Conservation (phyloP, 805 yeast species). For the Wickerhamiella galacta region DNA sequence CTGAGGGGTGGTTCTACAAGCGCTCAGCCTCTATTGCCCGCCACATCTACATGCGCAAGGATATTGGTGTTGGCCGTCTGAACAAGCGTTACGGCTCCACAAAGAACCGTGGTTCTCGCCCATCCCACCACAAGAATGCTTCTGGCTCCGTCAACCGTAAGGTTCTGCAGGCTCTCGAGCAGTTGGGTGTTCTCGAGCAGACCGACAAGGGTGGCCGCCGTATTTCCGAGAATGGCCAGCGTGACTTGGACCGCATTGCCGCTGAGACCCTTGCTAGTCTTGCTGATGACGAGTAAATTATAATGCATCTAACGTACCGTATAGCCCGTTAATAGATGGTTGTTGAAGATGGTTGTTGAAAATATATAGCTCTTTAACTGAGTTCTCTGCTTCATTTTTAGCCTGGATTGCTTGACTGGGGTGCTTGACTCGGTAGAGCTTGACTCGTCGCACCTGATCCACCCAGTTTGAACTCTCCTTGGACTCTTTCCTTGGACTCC, state of each 20-base stretch:
- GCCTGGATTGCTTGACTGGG: too few relatives aligned
- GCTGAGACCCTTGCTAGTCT: conserved; percentile 94
- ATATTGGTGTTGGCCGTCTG: conserved; percentile 97
- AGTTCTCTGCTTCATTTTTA: too few relatives aligned
- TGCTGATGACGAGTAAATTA: conserved; percentile 18
- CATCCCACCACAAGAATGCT: conserved; percentile 96
- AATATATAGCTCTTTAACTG: too few relatives aligned
- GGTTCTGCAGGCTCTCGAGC: conserved; percentile 95
- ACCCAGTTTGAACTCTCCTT: too few relatives aligned
- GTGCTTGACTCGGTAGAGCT: too few relatives aligned
- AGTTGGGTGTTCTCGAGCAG: conserved; percentile 92
- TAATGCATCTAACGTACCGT: too few relatives aligned
- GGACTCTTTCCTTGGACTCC: too few relatives aligned
- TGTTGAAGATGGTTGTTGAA: too few relatives aligned
- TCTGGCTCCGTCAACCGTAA: conserved; percentile 99
- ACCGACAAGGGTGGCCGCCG: conserved; percentile 98
- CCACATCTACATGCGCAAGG: conserved; percentile 99
- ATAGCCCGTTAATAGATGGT: too few relatives aligned
- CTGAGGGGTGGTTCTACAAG: conserved; percentile 99
- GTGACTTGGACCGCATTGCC: conserved; percentile 99
- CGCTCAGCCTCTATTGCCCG: conserved; percentile 99
- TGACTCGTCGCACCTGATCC: too few relatives aligned
- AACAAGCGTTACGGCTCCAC: conserved; percentile 99
- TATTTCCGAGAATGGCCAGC: conserved; percentile 98
- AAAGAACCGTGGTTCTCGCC: conserved; percentile 96